Evolutionary conservation across 2,329 filamentous ascomycete genomes (phyloP), one percentile per base, ranked within the genome.

Genomic region (Aureobasidium subglaciale): DNA sequence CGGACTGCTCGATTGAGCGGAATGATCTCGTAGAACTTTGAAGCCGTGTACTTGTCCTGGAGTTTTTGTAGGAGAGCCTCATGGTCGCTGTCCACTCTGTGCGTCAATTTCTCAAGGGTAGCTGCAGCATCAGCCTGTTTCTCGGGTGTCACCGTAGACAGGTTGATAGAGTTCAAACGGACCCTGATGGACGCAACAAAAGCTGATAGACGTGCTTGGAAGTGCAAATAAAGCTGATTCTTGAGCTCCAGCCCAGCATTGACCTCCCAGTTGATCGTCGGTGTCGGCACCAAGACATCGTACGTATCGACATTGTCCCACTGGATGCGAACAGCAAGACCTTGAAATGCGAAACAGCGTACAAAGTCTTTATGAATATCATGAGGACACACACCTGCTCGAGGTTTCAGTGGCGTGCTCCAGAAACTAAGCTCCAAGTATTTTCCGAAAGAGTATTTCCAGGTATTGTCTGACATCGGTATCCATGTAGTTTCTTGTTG

Each of bases 361-460:
- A 96, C 81, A 68, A 97, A 92, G 63, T 99, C 88, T 58, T 86
- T 85, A 69, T 96, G 90, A 57, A 96, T 85, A 67, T 99, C 92
- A 67, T 99, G 93, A 15, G 88, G 82, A 67, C 95, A 99, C 70
- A 88, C 77, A 25, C 84, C 83, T 42, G 86, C 84, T 61, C 81
- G 84, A 63, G 85, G 83, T 66, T 85, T 87, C 46, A 97, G 74
- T 34, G 89, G 87, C 38, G 83, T 87, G 65, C 91, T 92, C 91
- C 92, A 99, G 70, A 97, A 97, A 2, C 91, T 90, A 16, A 99
- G 77, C 71, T 99, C 93, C n/a, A 99, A 78, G 65, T 97, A 99
- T 70, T 99, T 99, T 10, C 90, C 93, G 65, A 99, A 95, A 0
- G 93, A 99, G 69, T 99, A 99, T 68, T 95, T 96, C 88, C 90